These are phyloP conservation scores for Nectriaceae sp. DNA, from an alignment of 2,329 filamentous ascomycete species.

Conservation along the genomic window DNA sequence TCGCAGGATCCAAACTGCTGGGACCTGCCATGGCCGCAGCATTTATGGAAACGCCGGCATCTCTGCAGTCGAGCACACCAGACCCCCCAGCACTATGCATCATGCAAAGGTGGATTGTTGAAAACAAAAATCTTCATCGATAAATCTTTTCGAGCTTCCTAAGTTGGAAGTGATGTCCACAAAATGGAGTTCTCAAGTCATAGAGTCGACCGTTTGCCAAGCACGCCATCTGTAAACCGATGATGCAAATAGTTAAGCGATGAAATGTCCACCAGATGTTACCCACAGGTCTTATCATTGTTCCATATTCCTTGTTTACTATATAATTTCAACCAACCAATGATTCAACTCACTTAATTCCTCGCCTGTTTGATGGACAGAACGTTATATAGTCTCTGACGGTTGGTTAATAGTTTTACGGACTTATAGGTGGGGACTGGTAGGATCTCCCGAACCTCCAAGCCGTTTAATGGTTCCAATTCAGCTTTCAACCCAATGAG, in stretches of 20 bases:
- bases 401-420: too few species aligned
- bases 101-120: slow-evolving; percentile 1
- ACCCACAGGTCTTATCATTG: not conserved
- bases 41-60: not conserved
- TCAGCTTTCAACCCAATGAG: too few species aligned
- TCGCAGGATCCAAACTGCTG: not conserved
- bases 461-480: too few species aligned
- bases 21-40: not conserved
- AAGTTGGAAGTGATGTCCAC: slow-evolving; percentile 6
- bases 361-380: too few species aligned
- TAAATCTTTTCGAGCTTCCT: slow-evolving; percentile 2
- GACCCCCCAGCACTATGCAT: not conserved
- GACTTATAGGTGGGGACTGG: too few species aligned
- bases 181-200: not conserved
- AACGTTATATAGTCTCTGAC: too few species aligned
- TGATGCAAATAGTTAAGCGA: not conserved
- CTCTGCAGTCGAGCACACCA: not conserved
- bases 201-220: slow-evolving; percentile 1
- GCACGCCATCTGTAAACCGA: slow-evolving; percentile 3
- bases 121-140: slow-evolving; percentile 1
- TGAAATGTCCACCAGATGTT: not conserved
- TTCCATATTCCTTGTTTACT: not conserved
- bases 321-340: too few species aligned
- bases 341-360: too few species aligned
- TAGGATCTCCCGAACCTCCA: too few species aligned